phyloP scores from a whole-genome alignment of 2,329 filamentous ascomycete species.

The Colletotrichum sp. region DNA sequence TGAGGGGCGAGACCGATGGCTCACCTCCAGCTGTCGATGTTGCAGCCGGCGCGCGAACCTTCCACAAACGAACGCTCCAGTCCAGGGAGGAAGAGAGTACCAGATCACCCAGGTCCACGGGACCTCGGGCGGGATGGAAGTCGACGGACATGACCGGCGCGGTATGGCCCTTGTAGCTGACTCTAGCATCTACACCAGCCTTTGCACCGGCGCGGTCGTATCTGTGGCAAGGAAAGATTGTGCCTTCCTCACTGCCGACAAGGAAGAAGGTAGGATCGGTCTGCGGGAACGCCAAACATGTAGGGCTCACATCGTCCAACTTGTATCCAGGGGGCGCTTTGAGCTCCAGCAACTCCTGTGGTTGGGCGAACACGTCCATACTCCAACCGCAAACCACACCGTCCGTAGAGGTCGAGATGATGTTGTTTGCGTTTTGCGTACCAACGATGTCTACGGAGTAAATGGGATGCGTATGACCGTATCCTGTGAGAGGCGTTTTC shows the following conservation, averaged over 20 bases:
- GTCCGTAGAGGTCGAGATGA: slow-evolving; percentile 95
- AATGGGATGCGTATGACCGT: slow-evolving; percentile 94
- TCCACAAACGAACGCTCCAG: slow-evolving; percentile 98
- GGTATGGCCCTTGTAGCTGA: slow-evolving; percentile 88
- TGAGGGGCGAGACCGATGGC: slow-evolving; percentile 70
- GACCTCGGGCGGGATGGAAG: slow-evolving; percentile 91
- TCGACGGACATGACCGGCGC: slow-evolving; percentile 95
- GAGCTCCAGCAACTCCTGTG: slow-evolving; percentile 91
- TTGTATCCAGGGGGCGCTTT: slow-evolving; percentile 85
- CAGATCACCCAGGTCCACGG: slow-evolving; percentile 91
- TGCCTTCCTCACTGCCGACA: slow-evolving; percentile 94
- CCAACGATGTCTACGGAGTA: slow-evolving; percentile 96
- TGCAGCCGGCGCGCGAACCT: slow-evolving; percentile 81
- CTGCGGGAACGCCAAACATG: slow-evolving; percentile 91
- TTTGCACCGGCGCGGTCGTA: slow-evolving; percentile 98
- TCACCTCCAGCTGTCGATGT: slow-evolving; percentile 65
- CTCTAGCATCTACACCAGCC: slow-evolving; percentile 88
- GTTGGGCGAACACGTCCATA: slow-evolving; percentile 96
- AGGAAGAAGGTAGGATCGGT: slow-evolving; percentile 98
- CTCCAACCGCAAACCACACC: slow-evolving; percentile 97
- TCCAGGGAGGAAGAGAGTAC: slow-evolving; percentile 92
- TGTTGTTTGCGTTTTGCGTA: slow-evolving; percentile 98
- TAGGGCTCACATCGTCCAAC: slow-evolving; percentile 93
- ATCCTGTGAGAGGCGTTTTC: slow-evolving; percentile 93
- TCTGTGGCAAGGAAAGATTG: slow-evolving; percentile 93